A percentile compares a stretch with the other conserved stretches of the same genome.
phyloP scores from a whole-genome alignment of 2,329 filamentous ascomycete genomes.

The Remersonia thermophila region DNA sequence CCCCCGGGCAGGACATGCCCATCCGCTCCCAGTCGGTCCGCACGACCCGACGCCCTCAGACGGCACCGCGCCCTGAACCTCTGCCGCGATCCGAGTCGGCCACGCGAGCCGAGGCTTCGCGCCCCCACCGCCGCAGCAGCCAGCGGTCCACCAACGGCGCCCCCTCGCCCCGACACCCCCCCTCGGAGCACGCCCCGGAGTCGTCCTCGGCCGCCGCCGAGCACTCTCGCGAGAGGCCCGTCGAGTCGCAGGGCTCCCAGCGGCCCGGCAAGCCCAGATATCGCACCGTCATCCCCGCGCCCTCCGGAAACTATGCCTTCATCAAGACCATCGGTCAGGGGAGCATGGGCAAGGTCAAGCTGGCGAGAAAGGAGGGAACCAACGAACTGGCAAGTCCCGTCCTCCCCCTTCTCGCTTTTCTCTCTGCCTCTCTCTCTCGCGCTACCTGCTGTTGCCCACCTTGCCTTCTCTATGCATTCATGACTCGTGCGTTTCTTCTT shows the following conservation, averaged over 20 bases:
- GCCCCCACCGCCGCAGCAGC: conserved; percentile 26
- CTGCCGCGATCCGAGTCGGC: conserved; percentile 18
- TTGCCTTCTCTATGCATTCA: too few relatives aligned
- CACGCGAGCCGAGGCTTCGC: conserved; percentile 17
- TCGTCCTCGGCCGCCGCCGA: conserved; percentile 39
- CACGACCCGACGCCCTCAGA: conserved; percentile 17
- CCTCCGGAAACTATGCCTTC: conserved; percentile 84
- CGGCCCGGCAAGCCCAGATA: conserved; percentile 42
- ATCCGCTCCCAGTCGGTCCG: conserved; percentile 19
- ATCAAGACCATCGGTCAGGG: conserved; percentile 96
- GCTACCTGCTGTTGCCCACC: neutral
- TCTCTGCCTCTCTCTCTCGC: too few relatives aligned
- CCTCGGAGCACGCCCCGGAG: conserved; percentile 33
- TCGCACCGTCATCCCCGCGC: conserved; percentile 76
- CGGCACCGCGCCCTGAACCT: conserved; percentile 15
- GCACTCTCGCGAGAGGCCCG: conserved; percentile 34
- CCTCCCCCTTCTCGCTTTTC: too few relatives aligned
- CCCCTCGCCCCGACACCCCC: conserved; percentile 15
- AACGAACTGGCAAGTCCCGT: conserved; percentile 83
- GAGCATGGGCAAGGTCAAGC: conserved; percentile 98
- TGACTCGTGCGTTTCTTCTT: too few relatives aligned
- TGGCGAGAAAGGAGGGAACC: conserved; percentile 80
- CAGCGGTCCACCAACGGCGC: conserved; percentile 30
- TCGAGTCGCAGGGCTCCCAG: conserved; percentile 27
- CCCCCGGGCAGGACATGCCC: conserved; percentile 17